These are phyloP conservation scores for Xylariaceae sp. DNA, from an alignment of 2,329 filamentous ascomycete species.

Conservation along the genomic window DNA sequence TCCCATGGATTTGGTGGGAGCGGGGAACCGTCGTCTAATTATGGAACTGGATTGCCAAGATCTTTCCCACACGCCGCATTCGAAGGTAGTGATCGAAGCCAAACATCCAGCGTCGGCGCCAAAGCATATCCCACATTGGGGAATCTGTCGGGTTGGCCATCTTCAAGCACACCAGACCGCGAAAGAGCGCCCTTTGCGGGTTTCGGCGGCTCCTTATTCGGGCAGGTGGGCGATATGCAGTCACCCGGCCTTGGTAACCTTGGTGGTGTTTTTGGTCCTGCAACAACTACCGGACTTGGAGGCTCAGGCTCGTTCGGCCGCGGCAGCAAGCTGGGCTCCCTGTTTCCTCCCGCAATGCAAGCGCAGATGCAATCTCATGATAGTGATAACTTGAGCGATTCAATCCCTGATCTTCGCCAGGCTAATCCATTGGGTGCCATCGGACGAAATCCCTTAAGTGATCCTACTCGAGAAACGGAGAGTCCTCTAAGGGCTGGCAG, in stretches of 20 bases:
- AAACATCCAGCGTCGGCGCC: constrained; percentile 86
- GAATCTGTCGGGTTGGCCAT: constrained; percentile 68
- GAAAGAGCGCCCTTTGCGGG: constrained; percentile 63
- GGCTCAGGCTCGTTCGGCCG: constrained; percentile 72
- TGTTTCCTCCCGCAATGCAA: constrained; percentile 90
- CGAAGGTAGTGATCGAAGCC: constrained; percentile 85
- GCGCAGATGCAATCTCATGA: constrained; percentile 83
- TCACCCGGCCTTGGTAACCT: constrained; percentile 73
- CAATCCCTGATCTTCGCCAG: constrained; percentile 64
- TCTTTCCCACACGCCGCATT: constrained; percentile 55
- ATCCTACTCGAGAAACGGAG: constrained; percentile 61
- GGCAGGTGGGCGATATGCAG: constrained; percentile 76
- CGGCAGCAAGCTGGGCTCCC: constrained; percentile 80
- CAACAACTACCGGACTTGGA: constrained; percentile 57
- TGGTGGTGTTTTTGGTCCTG: constrained; percentile 72
- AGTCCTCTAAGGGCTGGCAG: constrained; percentile 63
- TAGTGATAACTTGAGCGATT: constrained; percentile 64
- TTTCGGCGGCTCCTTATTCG: constrained; percentile 82
- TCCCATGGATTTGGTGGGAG: constrained; percentile 59
- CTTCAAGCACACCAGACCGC: constrained; percentile 71
- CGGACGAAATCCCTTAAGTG: constrained; percentile 64
- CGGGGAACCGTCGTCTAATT: constrained; percentile 53
- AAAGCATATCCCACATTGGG: constrained; percentile 72
- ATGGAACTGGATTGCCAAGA: constrained; percentile 51
- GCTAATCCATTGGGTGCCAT: constrained; percentile 70